Base-by-base conservation (phyloP, 1,284 basidiomycete species). In the Neonothopanus nambi region DNA sequence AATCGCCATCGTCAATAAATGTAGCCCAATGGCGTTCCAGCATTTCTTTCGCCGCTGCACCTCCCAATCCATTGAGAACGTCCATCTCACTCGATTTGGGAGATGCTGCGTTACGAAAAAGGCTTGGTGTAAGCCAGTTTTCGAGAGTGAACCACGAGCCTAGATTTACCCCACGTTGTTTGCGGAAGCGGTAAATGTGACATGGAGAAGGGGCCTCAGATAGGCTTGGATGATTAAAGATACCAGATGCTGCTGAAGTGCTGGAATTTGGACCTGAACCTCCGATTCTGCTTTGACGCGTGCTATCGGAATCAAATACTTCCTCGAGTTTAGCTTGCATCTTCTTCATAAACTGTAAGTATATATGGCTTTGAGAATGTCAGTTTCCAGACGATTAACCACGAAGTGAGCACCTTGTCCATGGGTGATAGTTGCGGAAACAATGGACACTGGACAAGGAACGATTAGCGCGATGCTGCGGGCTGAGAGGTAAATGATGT, bases 141-240 rank as follows among this genome's bases (percentile, higher is more conserved):
- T 92, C 89, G 11, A 90, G 78, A 2, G 88, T 83, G 59, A 93
- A 92, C 87, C 86, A 89, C 5, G 80, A 84, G 2, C 92, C 92
- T 11, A 95, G 80, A 66, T 94, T 95, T 35, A 94, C 84, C 18
- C 91, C 91, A 39, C 85, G 77, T 66, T 93, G 92, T 66, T 86
- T 86, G 42, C 91, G 78, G 68, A 85, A 88, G 23, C 82, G 79
- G 59, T 82, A 85, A 20, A 69, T 57, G n/a, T 47, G 39, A 9
- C 41, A 37, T 23, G 20, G 17, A 7, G 15, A 28, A 5, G 52
- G 46, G 24, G 46, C 26, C 48, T 54, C 46, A 15, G 40, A 40
- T 3, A 45, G 36, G n/a, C 17, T 20, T 26, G 40, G 45, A 48
- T 8, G n/a, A n/a, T n/a, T n/a, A n/a, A 18, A 3, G 21, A 3